Evolutionary conservation across 2,329 filamentous ascomycete genomes (phyloP), one percentile per base, ranked within the genome.

Genomic region (Colletotrichum spaethianum): DNA sequence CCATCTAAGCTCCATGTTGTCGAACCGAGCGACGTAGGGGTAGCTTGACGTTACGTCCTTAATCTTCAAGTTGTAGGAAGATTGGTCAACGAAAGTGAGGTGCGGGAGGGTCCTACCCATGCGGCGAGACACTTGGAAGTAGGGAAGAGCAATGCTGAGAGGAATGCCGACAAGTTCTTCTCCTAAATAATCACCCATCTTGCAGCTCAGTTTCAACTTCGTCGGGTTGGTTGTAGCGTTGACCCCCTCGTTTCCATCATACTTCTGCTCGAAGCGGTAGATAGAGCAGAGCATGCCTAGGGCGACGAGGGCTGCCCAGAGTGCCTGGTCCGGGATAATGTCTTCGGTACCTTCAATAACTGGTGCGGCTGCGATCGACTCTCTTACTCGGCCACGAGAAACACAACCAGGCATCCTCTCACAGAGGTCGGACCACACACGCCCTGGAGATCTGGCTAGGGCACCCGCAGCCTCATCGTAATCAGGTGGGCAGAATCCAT

Each of bases 1-100:
- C 87, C 87, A 89, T 61, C 87, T 80, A 9, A 88, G 80, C 50
- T 88, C 87, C 20, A 83, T 88, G 66, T 89, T 89, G 63, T 88
- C 86, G 61, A 87, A 87, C 0, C 86, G 79, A 0, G 82, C 86
- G 0, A 88, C 79, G 65, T 89, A 89, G 5, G 87, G 87, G 56
- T 84, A 83, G 0, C 75, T 84, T 0, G 86, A 87, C 1, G 82
- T 86, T 1, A 82, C 80, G 67, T 89, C 86, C 42, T 82, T 81
- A 67, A 88, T 81, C 75, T 84, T 86, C 66, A 87, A 78, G 67
- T 89, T 89, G 76, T 87, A 88, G 0, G 86, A 87, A 1, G 86
- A 84, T 74, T 89, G 86, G 72, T 88, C 87, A 11, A 84, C 84
- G 70, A 89, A 88, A 0, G 86, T 86, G 12, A 88, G 82, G 74